Conservation (phyloP, 208 protist species). For the Trypanosoma caninum region DNA sequence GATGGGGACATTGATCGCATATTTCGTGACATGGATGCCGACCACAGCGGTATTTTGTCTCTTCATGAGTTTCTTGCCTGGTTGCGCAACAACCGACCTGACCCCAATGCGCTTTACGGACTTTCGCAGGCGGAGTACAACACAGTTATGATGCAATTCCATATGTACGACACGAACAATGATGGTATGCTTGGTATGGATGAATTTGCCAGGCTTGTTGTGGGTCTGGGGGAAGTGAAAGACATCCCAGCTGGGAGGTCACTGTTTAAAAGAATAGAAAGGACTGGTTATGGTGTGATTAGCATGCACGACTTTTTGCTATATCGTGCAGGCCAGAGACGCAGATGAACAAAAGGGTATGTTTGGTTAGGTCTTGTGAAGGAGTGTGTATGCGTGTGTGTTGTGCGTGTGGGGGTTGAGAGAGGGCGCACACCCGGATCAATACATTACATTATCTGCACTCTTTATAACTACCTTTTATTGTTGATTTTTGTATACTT, state of each 20-base stretch:
- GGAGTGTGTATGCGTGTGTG: neutral
- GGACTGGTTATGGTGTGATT: constrained; percentile 36
- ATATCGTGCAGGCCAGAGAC: constrained; percentile 39
- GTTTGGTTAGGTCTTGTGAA: neutral
- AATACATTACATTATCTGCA: too few relatives aligned
- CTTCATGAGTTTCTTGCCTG: constrained; percentile 41
- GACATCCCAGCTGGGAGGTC: constrained; percentile 25
- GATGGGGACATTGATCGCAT: constrained; percentile 18
- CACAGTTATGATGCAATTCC: constrained; percentile 36
- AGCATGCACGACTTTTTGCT: constrained; percentile 77
- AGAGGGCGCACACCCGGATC: too few relatives aligned
- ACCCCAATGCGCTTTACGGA: constrained; percentile 32
- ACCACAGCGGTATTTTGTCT: constrained; percentile 31
- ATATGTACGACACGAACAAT: constrained; percentile 37
- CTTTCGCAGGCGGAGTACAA: constrained; percentile 38
- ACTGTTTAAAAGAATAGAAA: constrained; percentile 66
- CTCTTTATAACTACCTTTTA: too few relatives aligned
- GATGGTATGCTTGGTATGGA: constrained; percentile 56
- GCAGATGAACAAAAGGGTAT: neutral
- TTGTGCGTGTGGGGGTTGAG: neutral
- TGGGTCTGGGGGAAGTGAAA: constrained; percentile 43
- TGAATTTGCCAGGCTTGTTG: constrained; percentile 56
- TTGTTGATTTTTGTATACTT: too few relatives aligned
- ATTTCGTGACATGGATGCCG: constrained; percentile 29
- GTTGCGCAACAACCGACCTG: constrained; percentile 20